These are phyloP conservation scores for Aegilops longissima DNA, from an alignment of 176 grass and related monocot genomes.

Conservation along the genomic window DNA sequence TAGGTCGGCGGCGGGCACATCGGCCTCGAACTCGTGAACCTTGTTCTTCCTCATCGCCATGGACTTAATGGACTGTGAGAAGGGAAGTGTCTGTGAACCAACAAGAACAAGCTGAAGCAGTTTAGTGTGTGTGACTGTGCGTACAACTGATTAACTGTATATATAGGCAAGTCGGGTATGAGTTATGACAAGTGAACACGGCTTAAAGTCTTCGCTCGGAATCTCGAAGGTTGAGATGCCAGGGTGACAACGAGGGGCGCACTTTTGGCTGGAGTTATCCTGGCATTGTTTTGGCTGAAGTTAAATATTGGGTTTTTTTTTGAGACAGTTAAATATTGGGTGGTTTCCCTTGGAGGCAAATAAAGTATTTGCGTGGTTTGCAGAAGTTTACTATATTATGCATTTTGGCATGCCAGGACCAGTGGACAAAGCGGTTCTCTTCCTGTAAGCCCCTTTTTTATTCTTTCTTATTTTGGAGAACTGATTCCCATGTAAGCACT, in stretches of 20 bases:
- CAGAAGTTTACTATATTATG: not conserved
- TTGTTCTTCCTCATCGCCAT: conserved; percentile 28
- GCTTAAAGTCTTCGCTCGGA: not conserved
- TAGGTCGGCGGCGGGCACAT: conserved; percentile 8
- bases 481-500: not conserved
- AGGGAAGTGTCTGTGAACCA: not conserved
- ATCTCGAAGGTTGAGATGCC: not conserved
- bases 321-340: not conserved
- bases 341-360: not conserved
- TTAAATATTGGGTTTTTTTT: not conserved
- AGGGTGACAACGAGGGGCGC: not conserved
- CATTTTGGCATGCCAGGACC: not conserved
- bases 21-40: conserved; percentile 31
- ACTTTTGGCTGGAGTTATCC: not conserved
- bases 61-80: not conserved
- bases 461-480: not conserved
- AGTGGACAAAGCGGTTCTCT: not conserved
- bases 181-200: not conserved
- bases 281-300: not conserved
- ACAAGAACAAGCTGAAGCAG: not conserved
- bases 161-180: not conserved
- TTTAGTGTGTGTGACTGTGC: not conserved
- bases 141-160: not conserved
- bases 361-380: not conserved
- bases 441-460: not conserved